phyloP scores from a whole-genome alignment of 2,329 filamentous ascomycete genomes.

The Fusarium sp. region DNA sequence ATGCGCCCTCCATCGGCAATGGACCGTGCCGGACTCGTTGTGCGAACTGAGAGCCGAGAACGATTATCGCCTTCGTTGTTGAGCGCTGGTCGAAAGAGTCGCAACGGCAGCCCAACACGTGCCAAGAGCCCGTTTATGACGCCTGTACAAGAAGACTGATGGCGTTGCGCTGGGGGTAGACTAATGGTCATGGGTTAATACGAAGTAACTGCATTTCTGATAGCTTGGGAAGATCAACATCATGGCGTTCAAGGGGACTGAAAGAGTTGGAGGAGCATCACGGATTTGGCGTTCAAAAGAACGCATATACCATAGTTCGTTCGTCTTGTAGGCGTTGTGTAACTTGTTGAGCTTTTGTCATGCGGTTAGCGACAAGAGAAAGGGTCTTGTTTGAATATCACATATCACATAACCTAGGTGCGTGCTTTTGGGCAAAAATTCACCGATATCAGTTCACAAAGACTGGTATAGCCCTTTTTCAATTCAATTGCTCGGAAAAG shows the following conservation, averaged over 20 bases:
- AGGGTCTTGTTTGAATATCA: constrained; percentile 10
- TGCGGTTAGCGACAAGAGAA: constrained; percentile 2
- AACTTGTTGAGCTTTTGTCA: constrained; percentile 5
- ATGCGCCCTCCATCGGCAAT: constrained; percentile 58
- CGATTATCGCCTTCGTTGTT: constrained; percentile 70
- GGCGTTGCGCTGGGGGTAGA: neutral
- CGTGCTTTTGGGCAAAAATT: neutral
- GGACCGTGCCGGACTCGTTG: constrained; percentile 77
- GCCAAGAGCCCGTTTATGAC: constrained; percentile 68
- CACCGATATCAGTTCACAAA: neutral
- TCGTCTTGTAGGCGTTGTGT: constrained; percentile 21
- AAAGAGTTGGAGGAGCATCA: constrained; percentile 4
- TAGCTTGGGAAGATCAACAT: neutral
- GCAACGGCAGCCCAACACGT: constrained; percentile 67
- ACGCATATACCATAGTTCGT: constrained; percentile 19
- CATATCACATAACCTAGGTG: neutral
- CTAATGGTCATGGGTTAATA: neutral
- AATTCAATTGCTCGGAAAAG: neutral
- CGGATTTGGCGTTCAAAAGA: constrained; percentile 29
- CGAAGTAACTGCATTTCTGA: neutral
- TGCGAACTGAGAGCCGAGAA: constrained; percentile 88
- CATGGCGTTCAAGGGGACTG: constrained; percentile 23
- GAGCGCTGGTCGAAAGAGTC: constrained; percentile 67
- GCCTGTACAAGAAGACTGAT: constrained; percentile 58
- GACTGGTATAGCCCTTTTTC: neutral